Base-by-base conservation (phyloP, 75 land plant genomes). In the Cupressus sempervirens region DNA sequence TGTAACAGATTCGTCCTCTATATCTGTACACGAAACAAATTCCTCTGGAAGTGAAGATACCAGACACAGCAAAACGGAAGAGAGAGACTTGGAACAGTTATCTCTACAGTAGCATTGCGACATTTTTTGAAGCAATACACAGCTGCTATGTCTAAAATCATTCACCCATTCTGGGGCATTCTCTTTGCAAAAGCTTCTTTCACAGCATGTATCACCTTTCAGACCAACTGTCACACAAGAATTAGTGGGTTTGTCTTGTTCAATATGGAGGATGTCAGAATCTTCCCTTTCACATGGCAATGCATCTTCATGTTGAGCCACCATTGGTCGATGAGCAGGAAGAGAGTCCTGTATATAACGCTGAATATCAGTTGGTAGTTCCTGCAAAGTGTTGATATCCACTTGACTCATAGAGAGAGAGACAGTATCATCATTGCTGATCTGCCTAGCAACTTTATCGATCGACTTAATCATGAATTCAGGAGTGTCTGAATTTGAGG, bases 121-220 rank as follows among this genome's bases (percentile, higher is more conserved):
- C 41, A 93, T 62, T 79, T 70, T 14, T n/a, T 87, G 86, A 46
- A 93, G 75, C 12, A 88, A 83, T 70, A 76, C 29, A 81, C 87
- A 89, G 23, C 70, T 87, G 84, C 90, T 90, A 54, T 4, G 48
- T 82, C 86, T 87, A 43, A 92, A 92, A 70, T 83, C 77, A 3
- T 87, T 83, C 70, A 93, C 88, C 96, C 96, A 95, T 26, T 53
- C 83, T 12, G 95, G 96, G 81, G 96, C 93, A 58, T 84, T 84
- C n/a, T 93, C 96, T 84, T 29, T 35, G 95, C 95, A 95, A 40
- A 95, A 91, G 48, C 89, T 45, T 30, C 54, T 46, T 13, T 80
- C 43, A 20, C 62, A 6, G 23, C 65, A 30, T 81, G 40, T 11
- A 50, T 85, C 84, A 18, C 13, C 46, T 82, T 85, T 46, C 76